These are phyloP conservation scores for Cladophialophora psammophila DNA, from an alignment of 2,329 filamentous ascomycete species.

Conservation along the genomic window DNA sequence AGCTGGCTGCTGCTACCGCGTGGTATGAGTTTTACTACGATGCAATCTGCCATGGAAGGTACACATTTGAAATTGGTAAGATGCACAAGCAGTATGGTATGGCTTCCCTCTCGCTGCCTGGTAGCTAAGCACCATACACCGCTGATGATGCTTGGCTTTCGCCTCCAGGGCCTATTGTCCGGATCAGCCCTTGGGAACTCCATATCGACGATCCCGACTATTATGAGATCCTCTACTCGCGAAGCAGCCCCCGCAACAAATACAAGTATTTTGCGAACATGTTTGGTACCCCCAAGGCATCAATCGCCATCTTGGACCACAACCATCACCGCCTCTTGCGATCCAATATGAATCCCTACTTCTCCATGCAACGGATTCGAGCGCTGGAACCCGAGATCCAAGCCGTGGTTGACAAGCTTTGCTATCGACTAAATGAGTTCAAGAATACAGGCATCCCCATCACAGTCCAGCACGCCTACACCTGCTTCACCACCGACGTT, in stretches of 20 bases:
- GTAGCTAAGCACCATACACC: not conserved
- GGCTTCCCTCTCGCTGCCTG: not conserved
- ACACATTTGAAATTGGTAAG: conserved; percentile 39
- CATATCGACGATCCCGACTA: conserved; percentile 45
- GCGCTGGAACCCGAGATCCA: too few relatives aligned
- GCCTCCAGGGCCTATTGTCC: conserved; percentile 45
- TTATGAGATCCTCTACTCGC: conserved; percentile 45
- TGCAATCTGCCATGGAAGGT: conserved; percentile 39
- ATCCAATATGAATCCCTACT: conserved; percentile 47
- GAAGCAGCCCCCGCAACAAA: conserved; percentile 44
- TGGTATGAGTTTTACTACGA: conserved; percentile 45
- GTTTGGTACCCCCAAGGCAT: conserved; percentile 28
- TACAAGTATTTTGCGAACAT: conserved; percentile 43
- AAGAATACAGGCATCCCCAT: conserved; percentile 18
- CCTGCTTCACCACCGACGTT: conserved; percentile 46
- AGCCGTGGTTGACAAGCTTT: conserved; percentile 21
- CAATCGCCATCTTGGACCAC: conserved; percentile 44
- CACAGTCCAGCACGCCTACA: conserved; percentile 28
- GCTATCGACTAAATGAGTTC: conserved; percentile 33
- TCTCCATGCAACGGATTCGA: conserved; percentile 37
- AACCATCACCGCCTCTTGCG: conserved; percentile 44
- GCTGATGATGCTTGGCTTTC: not conserved
- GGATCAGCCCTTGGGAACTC: conserved; percentile 46
- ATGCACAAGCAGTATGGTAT: conserved; percentile 44
- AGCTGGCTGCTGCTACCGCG: conserved; percentile 42